These are phyloP conservation scores for Saprolegnia parasitica DNA, from an alignment of 352 stramenopile genomes.

Conservation along the genomic window DNA sequence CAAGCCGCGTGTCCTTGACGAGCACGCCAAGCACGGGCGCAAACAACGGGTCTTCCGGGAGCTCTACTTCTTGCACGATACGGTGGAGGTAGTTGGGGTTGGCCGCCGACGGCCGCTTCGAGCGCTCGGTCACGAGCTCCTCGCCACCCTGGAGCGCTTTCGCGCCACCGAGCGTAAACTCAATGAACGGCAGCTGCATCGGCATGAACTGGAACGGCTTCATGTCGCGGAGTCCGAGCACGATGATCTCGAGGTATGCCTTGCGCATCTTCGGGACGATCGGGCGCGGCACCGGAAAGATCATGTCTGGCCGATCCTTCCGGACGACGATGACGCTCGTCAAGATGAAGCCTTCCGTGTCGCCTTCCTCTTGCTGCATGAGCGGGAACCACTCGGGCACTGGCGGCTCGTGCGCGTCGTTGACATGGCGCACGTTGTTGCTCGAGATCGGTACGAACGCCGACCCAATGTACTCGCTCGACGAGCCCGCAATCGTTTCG, in stretches of 20 bases:
- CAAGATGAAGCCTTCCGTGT: slow-evolving; percentile 74
- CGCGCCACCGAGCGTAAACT: slow-evolving; percentile 83
- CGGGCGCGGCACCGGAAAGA: slow-evolving; percentile 54
- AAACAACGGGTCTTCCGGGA: slow-evolving; percentile 85
- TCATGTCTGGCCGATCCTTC: slow-evolving; percentile 50
- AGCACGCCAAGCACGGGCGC: slow-evolving; percentile 82
- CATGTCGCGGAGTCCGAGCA: slow-evolving; percentile 79
- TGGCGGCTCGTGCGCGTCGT: slow-evolving; percentile 47
- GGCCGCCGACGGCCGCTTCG: slow-evolving; percentile 62
- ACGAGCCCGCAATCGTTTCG: slow-evolving; percentile 53
- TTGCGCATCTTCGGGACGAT: slow-evolving; percentile 62
- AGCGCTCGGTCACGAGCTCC: slow-evolving; percentile 82
- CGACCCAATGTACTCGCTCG: slow-evolving; percentile 42
- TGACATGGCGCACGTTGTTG: slow-evolving; percentile 7
- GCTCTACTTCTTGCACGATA: slow-evolving; percentile 77
- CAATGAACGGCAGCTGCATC: slow-evolving; percentile 78
- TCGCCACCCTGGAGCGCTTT: slow-evolving; percentile 46
- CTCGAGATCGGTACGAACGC: not conserved
- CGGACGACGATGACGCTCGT: slow-evolving; percentile 63
- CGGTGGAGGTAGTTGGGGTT: slow-evolving; percentile 88
- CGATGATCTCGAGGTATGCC: slow-evolving; percentile 75
- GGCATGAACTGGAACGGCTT: slow-evolving; percentile 83
- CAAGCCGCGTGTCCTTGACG: slow-evolving; percentile 81
- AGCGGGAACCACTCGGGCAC: slow-evolving; percentile 71
- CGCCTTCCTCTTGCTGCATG: slow-evolving; percentile 63